These are phyloP conservation scores for Cryptosporidium viatorum DNA, from an alignment of 169 alveolate genomes.

Conservation along the genomic window DNA sequence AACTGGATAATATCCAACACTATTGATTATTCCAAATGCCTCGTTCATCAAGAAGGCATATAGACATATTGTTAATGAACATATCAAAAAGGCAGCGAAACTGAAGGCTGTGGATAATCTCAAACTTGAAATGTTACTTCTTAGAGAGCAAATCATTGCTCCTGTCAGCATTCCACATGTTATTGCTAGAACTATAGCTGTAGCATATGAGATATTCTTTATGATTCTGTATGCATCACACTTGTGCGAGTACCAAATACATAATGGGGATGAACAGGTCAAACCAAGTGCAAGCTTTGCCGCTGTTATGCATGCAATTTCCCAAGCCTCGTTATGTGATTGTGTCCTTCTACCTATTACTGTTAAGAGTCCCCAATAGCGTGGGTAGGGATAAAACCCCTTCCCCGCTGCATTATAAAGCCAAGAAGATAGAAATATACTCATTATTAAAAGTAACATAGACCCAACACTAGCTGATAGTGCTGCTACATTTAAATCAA, in stretches of 20 bases:
- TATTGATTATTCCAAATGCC: constrained; percentile 56
- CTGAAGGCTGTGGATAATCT: constrained; percentile 72
- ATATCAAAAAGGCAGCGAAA: constrained; percentile 54
- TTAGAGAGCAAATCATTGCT: constrained; percentile 67
- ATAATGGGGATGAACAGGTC: constrained; percentile 57
- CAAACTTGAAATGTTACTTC: constrained; percentile 69
- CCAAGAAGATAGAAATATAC: constrained; percentile 64
- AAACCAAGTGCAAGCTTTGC: constrained; percentile 67
- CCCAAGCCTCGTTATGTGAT: constrained; percentile 67
- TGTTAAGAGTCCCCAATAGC: constrained; percentile 72
- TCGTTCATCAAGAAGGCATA: constrained; percentile 63
- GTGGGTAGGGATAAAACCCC: constrained; percentile 74
- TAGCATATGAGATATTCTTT: constrained; percentile 60
- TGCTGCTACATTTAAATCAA: constrained; percentile 61
- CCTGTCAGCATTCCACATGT: constrained; percentile 75
- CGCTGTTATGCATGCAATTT: constrained; percentile 70
- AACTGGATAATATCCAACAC: constrained; percentile 72
- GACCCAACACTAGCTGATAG: constrained; percentile 74
- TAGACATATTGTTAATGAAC: constrained; percentile 22
- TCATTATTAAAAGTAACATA: constrained; percentile 55
- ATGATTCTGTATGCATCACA: constrained; percentile 73
- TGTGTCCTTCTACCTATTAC: constrained; percentile 68
- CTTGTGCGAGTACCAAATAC: constrained; percentile 70
- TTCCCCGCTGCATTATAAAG: constrained; percentile 72
- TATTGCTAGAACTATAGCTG: constrained; percentile 60